A percentile compares a stretch with the other conserved stretches of the same genome.
phyloP scores from a whole-genome alignment of 768 basidiomycete species.

The Hydnum rufescens region DNA sequence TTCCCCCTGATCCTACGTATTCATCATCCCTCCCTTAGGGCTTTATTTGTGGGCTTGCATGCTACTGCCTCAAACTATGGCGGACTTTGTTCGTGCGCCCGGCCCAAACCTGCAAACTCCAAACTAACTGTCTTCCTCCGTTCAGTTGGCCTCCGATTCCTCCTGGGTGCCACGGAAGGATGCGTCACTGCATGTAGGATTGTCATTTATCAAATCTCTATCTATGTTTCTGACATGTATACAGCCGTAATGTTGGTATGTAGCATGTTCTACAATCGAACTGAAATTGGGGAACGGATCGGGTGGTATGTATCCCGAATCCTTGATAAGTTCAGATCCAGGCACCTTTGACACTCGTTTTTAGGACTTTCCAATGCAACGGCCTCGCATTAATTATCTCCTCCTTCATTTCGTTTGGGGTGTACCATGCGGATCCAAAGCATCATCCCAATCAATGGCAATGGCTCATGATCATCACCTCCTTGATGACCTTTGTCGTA shows the following conservation, averaged over 20 bases:
- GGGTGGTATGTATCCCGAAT: constrained; percentile 5
- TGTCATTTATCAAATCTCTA: neutral
- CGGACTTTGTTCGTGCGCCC: constrained; percentile 12
- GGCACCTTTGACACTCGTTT: neutral
- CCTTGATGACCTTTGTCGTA: constrained; percentile 11
- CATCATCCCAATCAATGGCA: constrained; percentile 11
- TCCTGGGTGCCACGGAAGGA: constrained; percentile 13
- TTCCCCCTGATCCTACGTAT: too few relatives aligned
- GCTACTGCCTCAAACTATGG: constrained; percentile 13
- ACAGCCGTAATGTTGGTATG: constrained; percentile 11
- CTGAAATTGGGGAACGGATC: constrained; percentile 10
- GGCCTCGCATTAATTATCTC: constrained; percentile 9
- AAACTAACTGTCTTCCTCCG: too few relatives aligned
- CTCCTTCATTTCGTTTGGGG: constrained; percentile 9
- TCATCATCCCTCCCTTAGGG: neutral
- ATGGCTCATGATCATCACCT: constrained; percentile 14
- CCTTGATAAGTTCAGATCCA: neutral
- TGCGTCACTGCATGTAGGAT: constrained; percentile 7
- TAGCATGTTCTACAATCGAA: constrained; percentile 11
- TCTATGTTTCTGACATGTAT: neutral
- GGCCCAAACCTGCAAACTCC: neutral
- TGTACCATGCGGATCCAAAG: constrained; percentile 5
- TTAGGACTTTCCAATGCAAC: constrained; percentile 13
- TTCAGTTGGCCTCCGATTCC: constrained; percentile 12
- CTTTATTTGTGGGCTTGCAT: constrained; percentile 12